phyloP scores from a whole-genome alignment of 768 basidiomycete genomes.

The Megacollybia marginata region DNA sequence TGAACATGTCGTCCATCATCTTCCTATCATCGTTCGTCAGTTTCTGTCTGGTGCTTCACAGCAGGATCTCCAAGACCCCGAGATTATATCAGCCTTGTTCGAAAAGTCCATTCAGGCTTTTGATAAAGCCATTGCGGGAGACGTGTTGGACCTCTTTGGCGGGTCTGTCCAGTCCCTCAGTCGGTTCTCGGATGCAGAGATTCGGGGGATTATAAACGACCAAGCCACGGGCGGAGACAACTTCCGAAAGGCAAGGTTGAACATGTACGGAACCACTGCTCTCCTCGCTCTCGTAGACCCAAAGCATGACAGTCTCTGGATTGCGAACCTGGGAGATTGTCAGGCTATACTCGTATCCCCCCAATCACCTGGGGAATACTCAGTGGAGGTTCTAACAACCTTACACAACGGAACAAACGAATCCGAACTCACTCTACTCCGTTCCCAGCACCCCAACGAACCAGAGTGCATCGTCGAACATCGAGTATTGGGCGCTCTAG shows the following conservation, averaged over 20 bases:
- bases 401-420: slow-evolving; percentile 68
- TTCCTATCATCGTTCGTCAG: slow-evolving; percentile 60
- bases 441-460: slow-evolving; percentile 60
- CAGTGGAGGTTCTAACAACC: slow-evolving; percentile 51
- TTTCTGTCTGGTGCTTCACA: slow-evolving; percentile 46
- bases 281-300: slow-evolving; percentile 70
- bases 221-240: slow-evolving; percentile 49
- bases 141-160: slow-evolving; percentile 53
- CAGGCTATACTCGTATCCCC: slow-evolving; percentile 49
- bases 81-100: slow-evolving; percentile 48
- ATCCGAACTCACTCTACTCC: slow-evolving; percentile 57
- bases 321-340: slow-evolving; percentile 77
- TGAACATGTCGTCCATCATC: slow-evolving; percentile 58
- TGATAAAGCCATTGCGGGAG: slow-evolving; percentile 61
- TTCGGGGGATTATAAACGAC: slow-evolving; percentile 59
- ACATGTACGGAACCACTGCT: slow-evolving; percentile 77
- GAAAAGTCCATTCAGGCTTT: slow-evolving; percentile 52
- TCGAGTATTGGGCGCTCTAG: slow-evolving; percentile 70
- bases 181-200: slow-evolving; percentile 46
- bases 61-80: slow-evolving; percentile 33
- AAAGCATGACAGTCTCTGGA: slow-evolving; percentile 60
- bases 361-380: slow-evolving; percentile 39
- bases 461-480: slow-evolving; percentile 57
- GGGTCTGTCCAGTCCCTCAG: slow-evolving; percentile 45
- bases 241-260: slow-evolving; percentile 57